phyloP scores from a whole-genome alignment of 305 asterid species.

The Fraxinus velutina region DNA sequence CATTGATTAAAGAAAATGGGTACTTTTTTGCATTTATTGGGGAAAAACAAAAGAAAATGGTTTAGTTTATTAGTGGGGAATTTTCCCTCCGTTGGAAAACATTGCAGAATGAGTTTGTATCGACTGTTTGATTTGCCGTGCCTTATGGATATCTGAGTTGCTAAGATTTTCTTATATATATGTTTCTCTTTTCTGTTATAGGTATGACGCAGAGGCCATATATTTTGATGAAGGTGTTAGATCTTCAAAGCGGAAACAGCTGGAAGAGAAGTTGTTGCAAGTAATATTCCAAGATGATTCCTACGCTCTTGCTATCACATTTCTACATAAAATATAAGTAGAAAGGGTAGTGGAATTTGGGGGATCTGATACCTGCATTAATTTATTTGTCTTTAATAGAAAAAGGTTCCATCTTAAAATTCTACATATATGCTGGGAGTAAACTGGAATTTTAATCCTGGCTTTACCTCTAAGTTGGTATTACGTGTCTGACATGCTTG shows the following conservation, averaged over 20 bases:
- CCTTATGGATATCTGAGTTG: slow-evolving; percentile 10
- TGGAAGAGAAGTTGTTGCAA: slow-evolving; percentile 52
- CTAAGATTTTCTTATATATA: neutral
- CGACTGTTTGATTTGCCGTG: neutral
- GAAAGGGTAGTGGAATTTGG: neutral
- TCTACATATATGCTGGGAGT: neutral
- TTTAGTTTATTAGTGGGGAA: neutral
- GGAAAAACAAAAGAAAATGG: neutral
- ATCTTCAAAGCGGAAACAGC: slow-evolving; percentile 38
- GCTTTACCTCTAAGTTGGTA: neutral
- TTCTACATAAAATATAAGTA: neutral
- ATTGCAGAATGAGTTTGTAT: slow-evolving; percentile 4
- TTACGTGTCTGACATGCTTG: neutral
- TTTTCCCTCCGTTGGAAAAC: neutral
- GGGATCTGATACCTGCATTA: neutral
- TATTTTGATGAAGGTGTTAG: slow-evolving; percentile 52
- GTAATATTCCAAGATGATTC: slow-evolving; percentile 27
- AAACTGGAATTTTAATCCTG: neutral
- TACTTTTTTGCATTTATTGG: neutral
- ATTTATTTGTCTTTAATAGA: neutral
- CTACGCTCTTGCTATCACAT: neutral
- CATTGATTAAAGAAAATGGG: neutral
- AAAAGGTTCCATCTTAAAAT: neutral
- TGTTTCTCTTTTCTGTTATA: slow-evolving; percentile 15
- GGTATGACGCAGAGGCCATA: slow-evolving; percentile 51